Evolutionary conservation across 169 alveolate species (phyloP).

Genomic region (Cryptosporidium muris): DNA sequence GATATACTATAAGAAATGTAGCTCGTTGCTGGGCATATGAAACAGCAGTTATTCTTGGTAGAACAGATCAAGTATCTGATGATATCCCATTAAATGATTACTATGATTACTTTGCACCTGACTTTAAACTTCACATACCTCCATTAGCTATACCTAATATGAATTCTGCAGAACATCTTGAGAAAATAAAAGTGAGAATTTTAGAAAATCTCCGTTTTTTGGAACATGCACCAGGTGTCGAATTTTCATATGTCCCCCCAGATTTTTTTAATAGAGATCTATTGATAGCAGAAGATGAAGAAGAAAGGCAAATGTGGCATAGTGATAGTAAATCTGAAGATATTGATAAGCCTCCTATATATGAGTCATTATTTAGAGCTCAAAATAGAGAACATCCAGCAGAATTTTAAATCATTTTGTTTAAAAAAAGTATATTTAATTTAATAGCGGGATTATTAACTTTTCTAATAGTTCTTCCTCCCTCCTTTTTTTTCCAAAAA

Average conservation of each 20-base stretch:
- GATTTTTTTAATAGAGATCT: conserved; percentile 84
- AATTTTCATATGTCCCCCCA: conserved; percentile 88
- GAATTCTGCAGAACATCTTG: conserved; percentile 94
- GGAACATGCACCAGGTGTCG: conserved; percentile 96
- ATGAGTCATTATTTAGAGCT: conserved; percentile 3
- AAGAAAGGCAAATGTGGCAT: conserved; percentile 23
- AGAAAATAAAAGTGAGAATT: conserved; percentile 88
- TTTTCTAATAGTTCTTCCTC: too few species aligned
- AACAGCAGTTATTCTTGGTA: conserved; percentile 93
- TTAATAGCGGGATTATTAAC: too few species aligned
- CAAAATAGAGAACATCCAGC: conserved; percentile 48
- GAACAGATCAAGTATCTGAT: conserved; percentile 88
- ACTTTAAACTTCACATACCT: conserved; percentile 92
- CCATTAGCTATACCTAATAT: conserved; percentile 91
- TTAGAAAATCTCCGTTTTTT: conserved; percentile 90
- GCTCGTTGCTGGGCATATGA: conserved; percentile 99
- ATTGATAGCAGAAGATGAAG: conserved; percentile 26
- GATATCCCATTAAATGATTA: conserved; percentile 94
- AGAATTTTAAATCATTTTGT: conserved; percentile 10
- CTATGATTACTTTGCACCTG: conserved; percentile 96
- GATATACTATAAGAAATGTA: conserved; percentile 98
- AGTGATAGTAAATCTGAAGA: not conserved
- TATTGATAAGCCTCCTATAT: conserved; percentile 4
- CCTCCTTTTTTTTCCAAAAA: too few species aligned
- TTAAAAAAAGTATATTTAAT: too few species aligned